Conservation (phyloP, 2,329 filamentous ascomycete species). For the Grosmannia penicillata region DNA sequence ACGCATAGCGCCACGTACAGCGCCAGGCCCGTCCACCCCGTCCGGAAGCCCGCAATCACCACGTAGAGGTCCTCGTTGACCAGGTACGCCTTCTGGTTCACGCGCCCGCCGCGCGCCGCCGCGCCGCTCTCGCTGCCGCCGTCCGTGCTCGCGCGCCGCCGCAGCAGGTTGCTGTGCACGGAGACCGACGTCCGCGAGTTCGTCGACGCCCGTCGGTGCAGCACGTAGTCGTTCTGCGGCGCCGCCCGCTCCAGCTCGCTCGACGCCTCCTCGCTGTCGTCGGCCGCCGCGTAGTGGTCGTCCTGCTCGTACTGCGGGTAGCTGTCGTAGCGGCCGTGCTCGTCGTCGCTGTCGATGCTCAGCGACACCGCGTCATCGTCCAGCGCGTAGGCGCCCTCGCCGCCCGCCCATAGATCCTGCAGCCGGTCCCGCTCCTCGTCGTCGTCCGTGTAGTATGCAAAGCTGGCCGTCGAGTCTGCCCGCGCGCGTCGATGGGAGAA, state of each 20-base stretch:
- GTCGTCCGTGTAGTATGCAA: constrained; percentile 74
- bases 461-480: constrained; percentile 75
- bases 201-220: constrained; percentile 49
- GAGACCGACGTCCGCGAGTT: constrained; percentile 40
- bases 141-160: constrained; percentile 55
- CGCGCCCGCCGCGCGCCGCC: constrained; percentile 35
- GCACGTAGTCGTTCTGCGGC: constrained; percentile 27
- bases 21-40: constrained; percentile 52
- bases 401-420: too few relatives aligned
- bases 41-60: constrained; percentile 81
- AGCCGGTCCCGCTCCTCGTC: constrained; percentile 28
- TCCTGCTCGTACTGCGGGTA: constrained; percentile 3
- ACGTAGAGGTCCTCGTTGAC: constrained; percentile 87
- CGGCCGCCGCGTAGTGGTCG: constrained; percentile 15
- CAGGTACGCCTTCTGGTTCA: constrained; percentile 86
- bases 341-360: too few relatives aligned
- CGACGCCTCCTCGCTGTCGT: constrained; percentile 23
- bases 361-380: too few relatives aligned
- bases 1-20: constrained; percentile 58
- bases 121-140: constrained; percentile 30
- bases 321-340: too few relatives aligned
- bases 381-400: too few relatives aligned
- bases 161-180: constrained; percentile 50
- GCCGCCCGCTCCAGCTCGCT: constrained; percentile 19
- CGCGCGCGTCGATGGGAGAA: constrained; percentile 74